Evolutionary conservation across 352 stramenopile species (phyloP).

Genomic region (Globisporangium okanoganense): DNA sequence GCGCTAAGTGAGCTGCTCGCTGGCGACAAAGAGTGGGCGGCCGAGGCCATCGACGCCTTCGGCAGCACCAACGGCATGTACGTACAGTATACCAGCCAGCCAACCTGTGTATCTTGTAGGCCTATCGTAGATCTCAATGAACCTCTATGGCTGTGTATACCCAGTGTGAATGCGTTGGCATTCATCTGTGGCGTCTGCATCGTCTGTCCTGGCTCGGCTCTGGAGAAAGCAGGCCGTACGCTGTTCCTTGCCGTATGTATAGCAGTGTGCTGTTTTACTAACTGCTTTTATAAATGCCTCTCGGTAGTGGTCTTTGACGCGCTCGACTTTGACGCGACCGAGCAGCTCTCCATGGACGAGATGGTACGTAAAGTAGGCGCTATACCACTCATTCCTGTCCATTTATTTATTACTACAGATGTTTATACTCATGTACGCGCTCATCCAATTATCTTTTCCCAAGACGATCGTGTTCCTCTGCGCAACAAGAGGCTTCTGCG

Average conservation of each 20-base stretch:
- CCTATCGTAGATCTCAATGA: not conserved
- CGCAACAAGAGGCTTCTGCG: slow-evolving; percentile 41
- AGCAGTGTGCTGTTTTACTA: not conserved
- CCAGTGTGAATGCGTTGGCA: slow-evolving; percentile 59
- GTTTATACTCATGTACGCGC: not conserved
- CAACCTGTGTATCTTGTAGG: not conserved
- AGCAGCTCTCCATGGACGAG: slow-evolving; percentile 76
- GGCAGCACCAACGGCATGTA: slow-evolving; percentile 62
- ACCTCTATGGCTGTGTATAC: not conserved
- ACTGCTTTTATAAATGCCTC: not conserved
- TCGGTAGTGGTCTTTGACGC: slow-evolving; percentile 68
- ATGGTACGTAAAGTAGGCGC: slow-evolving; percentile 34
- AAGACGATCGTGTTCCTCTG: slow-evolving; percentile 70
- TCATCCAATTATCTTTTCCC: not conserved
- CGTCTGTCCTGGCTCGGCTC: slow-evolving; percentile 31
- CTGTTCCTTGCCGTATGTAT: not conserved
- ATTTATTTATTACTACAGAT: too few relatives aligned
- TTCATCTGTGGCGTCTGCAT: slow-evolving; percentile 60
- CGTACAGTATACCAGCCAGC: slow-evolving; percentile 4
- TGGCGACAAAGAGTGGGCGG: slow-evolving; percentile 51
- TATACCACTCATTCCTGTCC: not conserved
- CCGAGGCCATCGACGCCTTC: slow-evolving; percentile 56
- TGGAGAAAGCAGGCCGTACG: slow-evolving; percentile 54
- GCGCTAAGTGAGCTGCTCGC: slow-evolving; percentile 39
- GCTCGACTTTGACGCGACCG: slow-evolving; percentile 67